Evolutionary conservation across 352 stramenopile species (phyloP), one percentile per base, ranked within the genome.

Genomic region (Globisporangium radiosum): DNA sequence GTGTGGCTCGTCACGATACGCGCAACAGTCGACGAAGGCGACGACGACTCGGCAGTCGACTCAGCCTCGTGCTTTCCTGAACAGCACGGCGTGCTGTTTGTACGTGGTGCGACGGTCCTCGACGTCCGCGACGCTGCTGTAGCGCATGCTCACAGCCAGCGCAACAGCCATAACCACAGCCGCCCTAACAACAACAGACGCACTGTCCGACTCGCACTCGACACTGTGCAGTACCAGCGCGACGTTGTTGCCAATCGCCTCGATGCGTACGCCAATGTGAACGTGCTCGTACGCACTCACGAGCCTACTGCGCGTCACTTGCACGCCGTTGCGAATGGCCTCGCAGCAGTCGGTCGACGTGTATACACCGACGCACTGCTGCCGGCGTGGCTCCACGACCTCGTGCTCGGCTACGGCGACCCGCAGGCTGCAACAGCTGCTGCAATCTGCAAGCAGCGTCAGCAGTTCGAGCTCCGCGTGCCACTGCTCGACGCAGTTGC

Each of bases 331-430:
- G 25, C 25, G 25, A 33, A 33, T 33, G 25, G 25, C 25, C 25
- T 33, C 25, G 25, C 25, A 33, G 25, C 25, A 33, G 25, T 33
- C 25, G 25, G 25, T 33, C 25, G 25, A 33, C 69, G 94, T 7
- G 73, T 96, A 11, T 68, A 51, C 71, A 67, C 50, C 9, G 66
- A 80, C 25, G 69, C 76, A 10, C 50, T 78, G 10, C 57, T 99
- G 33, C 96, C 97, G 7, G 62, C 63, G 33, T 99, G 95, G 96
- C 72, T 99, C 15, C 86, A 98, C 65, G 84, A 97, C 37, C 71
- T 99, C 2, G 85, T 98, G 11, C 74, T 99, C 15, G 97, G 96
- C 13, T 96, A 98, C 57, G 96, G 92, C 6, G 81, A 97, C 59
- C 81, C 91, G 0, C 70, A 79, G 1, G 85, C 91, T 19, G 93